These are phyloP conservation scores for Neurospora sp. DNA, from an alignment of 495 filamentous ascomycete genomes.

Conservation along the genomic window DNA sequence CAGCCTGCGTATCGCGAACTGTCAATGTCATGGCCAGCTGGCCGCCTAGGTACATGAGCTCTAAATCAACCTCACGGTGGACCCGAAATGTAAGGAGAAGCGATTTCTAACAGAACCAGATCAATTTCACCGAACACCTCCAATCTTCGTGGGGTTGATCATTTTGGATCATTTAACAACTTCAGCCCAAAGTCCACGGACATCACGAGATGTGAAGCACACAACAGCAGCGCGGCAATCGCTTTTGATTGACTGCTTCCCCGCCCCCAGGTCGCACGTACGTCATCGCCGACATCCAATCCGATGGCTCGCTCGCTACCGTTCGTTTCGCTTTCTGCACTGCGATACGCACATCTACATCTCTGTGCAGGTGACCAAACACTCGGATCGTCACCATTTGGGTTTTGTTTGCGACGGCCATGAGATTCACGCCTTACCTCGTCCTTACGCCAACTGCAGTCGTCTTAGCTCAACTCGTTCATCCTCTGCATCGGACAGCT, in stretches of 20 bases:
- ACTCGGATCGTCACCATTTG: not conserved
- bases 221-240: not conserved
- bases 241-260: not conserved
- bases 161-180: not conserved
- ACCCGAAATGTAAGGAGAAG: not conserved
- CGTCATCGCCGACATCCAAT: not conserved
- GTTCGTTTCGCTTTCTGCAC: not conserved
- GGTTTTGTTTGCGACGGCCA: not conserved
- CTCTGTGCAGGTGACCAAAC: not conserved
- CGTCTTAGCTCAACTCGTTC: slow-evolving; percentile 18
- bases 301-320: not conserved
- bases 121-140: not conserved
- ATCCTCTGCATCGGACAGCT: slow-evolving; percentile 12
- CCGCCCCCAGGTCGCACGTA: not conserved
- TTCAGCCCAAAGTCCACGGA: not conserved
- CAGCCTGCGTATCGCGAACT: not conserved
- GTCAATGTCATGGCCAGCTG: not conserved
- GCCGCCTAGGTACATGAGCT: not conserved
- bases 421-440: not conserved
- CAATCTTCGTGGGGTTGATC: not conserved
- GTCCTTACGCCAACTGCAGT: slow-evolving; percentile 9
- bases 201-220: not conserved
- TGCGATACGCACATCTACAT: not conserved
- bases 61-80: not conserved
- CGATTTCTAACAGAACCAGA: not conserved